These are phyloP conservation scores for Vitis rupestris DNA, from an alignment of 164 flowering plant species.

Conservation along the genomic window DNA sequence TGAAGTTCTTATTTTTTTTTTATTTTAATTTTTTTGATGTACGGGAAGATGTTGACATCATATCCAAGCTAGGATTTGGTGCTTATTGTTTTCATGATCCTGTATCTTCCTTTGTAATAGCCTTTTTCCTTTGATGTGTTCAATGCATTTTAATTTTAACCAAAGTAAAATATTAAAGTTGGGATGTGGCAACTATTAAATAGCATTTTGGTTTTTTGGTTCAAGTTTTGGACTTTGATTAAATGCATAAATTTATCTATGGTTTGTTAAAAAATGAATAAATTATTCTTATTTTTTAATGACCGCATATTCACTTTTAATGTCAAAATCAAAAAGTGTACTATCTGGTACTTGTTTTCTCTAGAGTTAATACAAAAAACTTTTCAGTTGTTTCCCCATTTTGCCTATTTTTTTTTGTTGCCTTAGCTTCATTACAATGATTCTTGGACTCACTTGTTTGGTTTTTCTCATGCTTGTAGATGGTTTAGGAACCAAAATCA, in stretches of 20 bases:
- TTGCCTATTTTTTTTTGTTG: neutral
- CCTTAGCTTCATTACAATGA: neutral
- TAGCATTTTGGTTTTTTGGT: too few species aligned
- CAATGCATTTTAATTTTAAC: neutral
- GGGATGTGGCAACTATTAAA: too few species aligned
- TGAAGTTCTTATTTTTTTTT: conserved; percentile 3
- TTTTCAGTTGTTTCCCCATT: neutral
- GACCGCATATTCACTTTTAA: too few species aligned
- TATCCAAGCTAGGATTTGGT: conserved; percentile 77
- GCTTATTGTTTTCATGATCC: conserved; percentile 95
- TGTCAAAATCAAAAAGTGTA: neutral
- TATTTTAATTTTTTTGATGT: conserved; percentile 1
- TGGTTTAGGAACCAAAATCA: conserved; percentile 77
- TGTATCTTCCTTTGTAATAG: conserved; percentile 81
- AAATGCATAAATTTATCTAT: too few species aligned
- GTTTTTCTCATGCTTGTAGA: conserved; percentile 39
- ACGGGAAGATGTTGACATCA: conserved; percentile 86
- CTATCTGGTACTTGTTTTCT: too few species aligned
- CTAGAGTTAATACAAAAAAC: too few species aligned
- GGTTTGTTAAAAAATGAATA: too few species aligned
- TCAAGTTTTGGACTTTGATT: too few species aligned
- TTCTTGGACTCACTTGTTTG: neutral
- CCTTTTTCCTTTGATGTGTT: neutral
- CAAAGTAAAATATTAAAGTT: neutral
- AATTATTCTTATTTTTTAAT: too few species aligned